phyloP scores from a whole-genome alignment of 2,329 filamentous ascomycete species.

The Ophiostoma himal-ulmi region DNA sequence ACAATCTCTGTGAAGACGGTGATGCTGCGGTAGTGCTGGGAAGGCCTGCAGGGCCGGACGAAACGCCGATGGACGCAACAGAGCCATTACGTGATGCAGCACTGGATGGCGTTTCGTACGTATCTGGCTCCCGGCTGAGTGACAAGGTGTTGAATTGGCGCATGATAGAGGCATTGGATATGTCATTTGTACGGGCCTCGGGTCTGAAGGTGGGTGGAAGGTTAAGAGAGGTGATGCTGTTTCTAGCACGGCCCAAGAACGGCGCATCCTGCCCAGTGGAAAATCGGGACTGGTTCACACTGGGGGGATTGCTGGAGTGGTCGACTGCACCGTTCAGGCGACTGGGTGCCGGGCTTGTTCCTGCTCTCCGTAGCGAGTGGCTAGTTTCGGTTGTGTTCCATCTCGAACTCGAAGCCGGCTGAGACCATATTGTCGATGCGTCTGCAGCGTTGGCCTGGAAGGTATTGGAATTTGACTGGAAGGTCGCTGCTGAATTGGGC shows the following conservation, averaged over 20 bases:
- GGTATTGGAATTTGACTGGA: background rate
- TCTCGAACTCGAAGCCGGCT: background rate
- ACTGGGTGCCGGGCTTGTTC: constrained; percentile 5
- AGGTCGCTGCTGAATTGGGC: background rate
- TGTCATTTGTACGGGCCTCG: background rate
- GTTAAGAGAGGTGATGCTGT: constrained; percentile 10
- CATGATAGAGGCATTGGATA: background rate
- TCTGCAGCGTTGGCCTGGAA: background rate
- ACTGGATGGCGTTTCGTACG: background rate
- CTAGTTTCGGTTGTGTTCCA: constrained; percentile 11
- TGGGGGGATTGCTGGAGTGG: background rate
- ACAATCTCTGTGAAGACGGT: background rate
- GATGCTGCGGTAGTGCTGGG: background rate
- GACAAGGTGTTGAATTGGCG: background rate
- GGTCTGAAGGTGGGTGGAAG: background rate
- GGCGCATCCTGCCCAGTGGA: background rate
- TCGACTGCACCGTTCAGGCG: background rate
- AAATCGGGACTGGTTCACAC: background rate
- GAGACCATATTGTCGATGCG: constrained; percentile 11
- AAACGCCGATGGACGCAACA: background rate
- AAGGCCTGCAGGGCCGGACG: background rate
- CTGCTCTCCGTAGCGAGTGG: constrained; percentile 4
- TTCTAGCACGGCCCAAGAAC: background rate
- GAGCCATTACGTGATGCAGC: background rate
- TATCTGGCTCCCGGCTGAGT: background rate